Evolutionary conservation across 1,284 basidiomycete species (phyloP).

Genomic region (Bjerkandera adusta): DNA sequence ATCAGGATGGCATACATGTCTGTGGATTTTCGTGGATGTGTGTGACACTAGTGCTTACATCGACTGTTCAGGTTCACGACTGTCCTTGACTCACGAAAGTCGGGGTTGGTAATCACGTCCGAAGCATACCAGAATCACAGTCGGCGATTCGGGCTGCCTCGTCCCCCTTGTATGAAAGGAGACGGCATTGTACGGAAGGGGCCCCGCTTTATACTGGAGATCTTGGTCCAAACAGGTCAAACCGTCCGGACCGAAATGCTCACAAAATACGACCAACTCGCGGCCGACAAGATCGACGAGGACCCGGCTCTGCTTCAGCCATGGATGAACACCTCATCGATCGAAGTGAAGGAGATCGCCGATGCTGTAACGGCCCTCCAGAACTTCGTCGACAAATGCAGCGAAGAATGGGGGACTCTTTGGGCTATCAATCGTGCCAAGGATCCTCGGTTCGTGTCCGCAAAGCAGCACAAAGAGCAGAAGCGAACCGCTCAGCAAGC

Average conservation of each 20-base stretch:
- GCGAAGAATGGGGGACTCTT: slow-evolving; percentile 1
- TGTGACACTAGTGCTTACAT: too few species aligned
- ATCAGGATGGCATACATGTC: slow-evolving; percentile 66
- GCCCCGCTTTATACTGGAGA: too few species aligned
- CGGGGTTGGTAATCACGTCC: slow-evolving; percentile 27
- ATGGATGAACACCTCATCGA: too few species aligned
- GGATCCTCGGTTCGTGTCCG: too few species aligned
- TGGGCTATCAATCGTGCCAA: too few species aligned
- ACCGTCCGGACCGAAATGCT: slow-evolving; percentile 18
- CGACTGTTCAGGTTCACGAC: slow-evolving; percentile 39
- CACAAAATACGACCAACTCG: slow-evolving; percentile 19
- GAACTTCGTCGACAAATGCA: background rate
- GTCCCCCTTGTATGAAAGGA: too few species aligned
- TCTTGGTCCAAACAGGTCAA: slow-evolving; percentile 19
- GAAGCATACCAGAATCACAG: slow-evolving; percentile 21
- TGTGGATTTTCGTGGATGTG: slow-evolving; percentile 19
- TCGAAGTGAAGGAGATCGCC: background rate
- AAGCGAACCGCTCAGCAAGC: slow-evolving; percentile 1
- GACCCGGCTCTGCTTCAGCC: slow-evolving; percentile 7
- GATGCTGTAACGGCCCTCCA: background rate
- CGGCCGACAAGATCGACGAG: background rate
- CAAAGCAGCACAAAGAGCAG: slow-evolving; percentile 1
- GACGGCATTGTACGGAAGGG: too few species aligned
- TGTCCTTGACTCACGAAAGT: slow-evolving; percentile 35
- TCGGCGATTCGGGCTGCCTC: too few species aligned